phyloP scores from a whole-genome alignment of 805 yeast species.

The Candida sithepensis region DNA sequence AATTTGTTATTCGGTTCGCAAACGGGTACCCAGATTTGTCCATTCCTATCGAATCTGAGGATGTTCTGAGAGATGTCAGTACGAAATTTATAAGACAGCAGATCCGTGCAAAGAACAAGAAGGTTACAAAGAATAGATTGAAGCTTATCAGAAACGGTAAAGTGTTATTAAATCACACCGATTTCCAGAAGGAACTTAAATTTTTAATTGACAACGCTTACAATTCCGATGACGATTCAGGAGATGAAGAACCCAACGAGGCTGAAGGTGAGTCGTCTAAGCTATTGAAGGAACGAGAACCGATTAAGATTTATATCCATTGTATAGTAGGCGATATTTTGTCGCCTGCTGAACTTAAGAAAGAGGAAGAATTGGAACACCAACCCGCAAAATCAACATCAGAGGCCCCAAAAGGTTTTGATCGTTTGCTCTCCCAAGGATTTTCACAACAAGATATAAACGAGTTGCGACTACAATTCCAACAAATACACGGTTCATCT shows the following conservation, averaged over 20 bases:
- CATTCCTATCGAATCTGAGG: conserved; percentile 28
- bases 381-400: conserved; percentile 49
- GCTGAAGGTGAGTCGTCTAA: neutral
- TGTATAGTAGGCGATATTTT: conserved; percentile 73
- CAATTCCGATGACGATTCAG: conserved; percentile 17
- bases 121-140: conserved; percentile 42
- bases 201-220: conserved; percentile 14
- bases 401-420: conserved; percentile 81
- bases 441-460: conserved; percentile 74
- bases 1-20: conserved; percentile 43
- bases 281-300: conserved; percentile 5
- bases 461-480: conserved; percentile 71
- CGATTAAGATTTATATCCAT: conserved; percentile 57
- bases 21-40: conserved; percentile 39
- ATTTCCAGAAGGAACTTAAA: conserved; percentile 48
- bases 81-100: conserved; percentile 38
- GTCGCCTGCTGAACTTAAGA: conserved; percentile 48
- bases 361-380: conserved; percentile 58
- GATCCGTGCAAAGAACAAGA: conserved; percentile 34
- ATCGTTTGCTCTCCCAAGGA: conserved; percentile 77
- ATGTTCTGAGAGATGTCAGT: conserved; percentile 30
- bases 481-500: conserved; percentile 56
- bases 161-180: conserved; percentile 54
- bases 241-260: conserved; percentile 2
- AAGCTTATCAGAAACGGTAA: conserved; percentile 68